A percentile compares a stretch with the other conserved stretches of the same genome.
phyloP scores from a whole-genome alignment of 768 basidiomycete genomes.

The Collybia sordida region DNA sequence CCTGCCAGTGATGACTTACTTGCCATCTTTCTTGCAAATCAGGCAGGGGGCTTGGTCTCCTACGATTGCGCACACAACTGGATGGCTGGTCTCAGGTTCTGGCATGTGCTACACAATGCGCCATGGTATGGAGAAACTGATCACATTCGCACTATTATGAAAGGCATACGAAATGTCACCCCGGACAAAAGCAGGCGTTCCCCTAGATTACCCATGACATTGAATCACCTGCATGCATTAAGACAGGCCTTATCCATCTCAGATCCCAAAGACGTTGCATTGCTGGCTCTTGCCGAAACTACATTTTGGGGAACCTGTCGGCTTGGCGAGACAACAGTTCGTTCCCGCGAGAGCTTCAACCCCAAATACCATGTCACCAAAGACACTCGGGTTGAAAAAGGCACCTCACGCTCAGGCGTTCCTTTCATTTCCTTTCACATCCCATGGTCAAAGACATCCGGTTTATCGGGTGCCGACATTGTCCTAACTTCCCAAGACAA shows the following conservation, averaged over 20 bases:
- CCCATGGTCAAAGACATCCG: slow-evolving; percentile 4
- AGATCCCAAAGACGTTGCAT: slow-evolving; percentile 3
- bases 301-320: slow-evolving; percentile 4
- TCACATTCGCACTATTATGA: slow-evolving; percentile 9
- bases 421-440: no score
- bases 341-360: background rate
- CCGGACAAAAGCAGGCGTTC: background rate
- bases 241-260: slow-evolving; percentile 8
- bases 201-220: slow-evolving; percentile 24
- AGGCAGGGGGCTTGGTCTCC: background rate
- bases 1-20: background rate
- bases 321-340: background rate
- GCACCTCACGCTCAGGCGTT: no score
- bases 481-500: background rate
- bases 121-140: slow-evolving; percentile 24
- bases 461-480: background rate
- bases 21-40: background rate
- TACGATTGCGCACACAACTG: slow-evolving; percentile 29
- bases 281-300: slow-evolving; percentile 3
- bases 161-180: slow-evolving; percentile 11
- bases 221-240: slow-evolving; percentile 25
- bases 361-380: no score
- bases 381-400: no score
- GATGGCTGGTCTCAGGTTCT: no score
- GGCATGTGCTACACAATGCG: slow-evolving; percentile 18